These are phyloP conservation scores for Mytilinidion resinicola DNA, from an alignment of 495 filamentous ascomycete species.

Conservation along the genomic window DNA sequence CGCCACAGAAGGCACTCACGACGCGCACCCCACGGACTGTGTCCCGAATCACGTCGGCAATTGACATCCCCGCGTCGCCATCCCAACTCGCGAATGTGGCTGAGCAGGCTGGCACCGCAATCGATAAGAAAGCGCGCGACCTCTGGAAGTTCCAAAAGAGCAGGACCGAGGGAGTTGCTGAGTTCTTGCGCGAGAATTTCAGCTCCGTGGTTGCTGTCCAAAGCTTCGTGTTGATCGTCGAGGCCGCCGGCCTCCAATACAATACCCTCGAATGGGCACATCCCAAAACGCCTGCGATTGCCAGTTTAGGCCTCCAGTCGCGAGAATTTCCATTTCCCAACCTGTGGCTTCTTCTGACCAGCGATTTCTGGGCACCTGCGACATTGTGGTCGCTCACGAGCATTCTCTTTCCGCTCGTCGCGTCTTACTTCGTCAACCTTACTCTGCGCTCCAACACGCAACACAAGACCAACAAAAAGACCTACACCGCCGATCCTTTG, in stretches of 20 bases:
- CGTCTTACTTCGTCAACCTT: conserved; percentile 85
- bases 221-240: conserved; percentile 46
- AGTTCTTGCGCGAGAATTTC: conserved; percentile 37
- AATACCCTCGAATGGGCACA: conserved; percentile 62
- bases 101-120: conserved; percentile 61
- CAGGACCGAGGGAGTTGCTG: conserved; percentile 50
- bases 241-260: conserved; percentile 54
- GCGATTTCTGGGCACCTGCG: conserved; percentile 75
- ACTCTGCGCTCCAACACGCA: conserved; percentile 43
- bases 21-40: conserved; percentile 55
- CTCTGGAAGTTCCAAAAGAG: conserved; percentile 37
- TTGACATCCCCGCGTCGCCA: conserved; percentile 69
- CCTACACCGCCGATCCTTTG: conserved; percentile 68
- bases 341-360: conserved; percentile 69
- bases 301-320: conserved; percentile 41
- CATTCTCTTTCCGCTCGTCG: conserved; percentile 58
- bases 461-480: conserved; percentile 30
- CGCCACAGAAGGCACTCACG: conserved; percentile 25
- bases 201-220: conserved; percentile 51
- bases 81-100: conserved; percentile 76
- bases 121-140: conserved; percentile 48
- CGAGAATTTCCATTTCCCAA: conserved; percentile 65
- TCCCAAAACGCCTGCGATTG: conserved; percentile 48
- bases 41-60: conserved; percentile 42
- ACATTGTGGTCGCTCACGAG: conserved; percentile 71